phyloP scores from a whole-genome alignment of 352 stramenopile species.

The Globisporangium megalacanthum region DNA sequence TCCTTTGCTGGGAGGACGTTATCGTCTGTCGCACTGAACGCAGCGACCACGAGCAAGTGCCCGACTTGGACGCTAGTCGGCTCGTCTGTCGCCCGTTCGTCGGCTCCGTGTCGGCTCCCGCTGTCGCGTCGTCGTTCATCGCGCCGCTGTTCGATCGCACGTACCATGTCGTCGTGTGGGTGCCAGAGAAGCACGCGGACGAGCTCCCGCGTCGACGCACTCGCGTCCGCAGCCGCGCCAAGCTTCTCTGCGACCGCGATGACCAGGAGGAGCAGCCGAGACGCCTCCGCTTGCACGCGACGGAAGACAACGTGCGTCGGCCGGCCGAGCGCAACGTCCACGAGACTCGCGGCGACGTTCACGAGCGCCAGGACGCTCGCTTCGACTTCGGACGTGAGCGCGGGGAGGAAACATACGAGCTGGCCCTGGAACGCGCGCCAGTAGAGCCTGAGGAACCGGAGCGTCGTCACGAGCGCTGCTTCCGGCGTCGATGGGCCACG shows the following conservation, averaged over 20 bases:
- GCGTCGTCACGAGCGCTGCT: neutral
- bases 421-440: constrained; percentile 60
- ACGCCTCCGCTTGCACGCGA: constrained; percentile 23
- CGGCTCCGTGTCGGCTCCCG: no score
- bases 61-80: constrained; percentile 22
- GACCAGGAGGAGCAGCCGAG: constrained; percentile 24
- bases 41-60: constrained; percentile 32
- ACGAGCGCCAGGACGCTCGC: constrained; percentile 31
- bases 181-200: constrained; percentile 34
- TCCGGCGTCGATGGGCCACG: neutral
- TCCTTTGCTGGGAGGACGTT: constrained; percentile 1
- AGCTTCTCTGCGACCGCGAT: constrained; percentile 30
- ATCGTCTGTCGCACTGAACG: constrained; percentile 16
- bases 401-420: constrained; percentile 21
- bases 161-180: constrained; percentile 29
- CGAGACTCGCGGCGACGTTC: constrained; percentile 31
- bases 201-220: constrained; percentile 5
- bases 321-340: constrained; percentile 14
- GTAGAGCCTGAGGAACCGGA: constrained; percentile 52
- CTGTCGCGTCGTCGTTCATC: neutral
- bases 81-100: neutral
- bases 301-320: neutral
- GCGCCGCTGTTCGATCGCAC: constrained; percentile 28
- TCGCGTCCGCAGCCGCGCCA: constrained; percentile 3
- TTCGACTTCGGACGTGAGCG: constrained; percentile 27